These are phyloP conservation scores for Zostera marina DNA, from an alignment of 116 monocot species.

Conservation along the genomic window DNA sequence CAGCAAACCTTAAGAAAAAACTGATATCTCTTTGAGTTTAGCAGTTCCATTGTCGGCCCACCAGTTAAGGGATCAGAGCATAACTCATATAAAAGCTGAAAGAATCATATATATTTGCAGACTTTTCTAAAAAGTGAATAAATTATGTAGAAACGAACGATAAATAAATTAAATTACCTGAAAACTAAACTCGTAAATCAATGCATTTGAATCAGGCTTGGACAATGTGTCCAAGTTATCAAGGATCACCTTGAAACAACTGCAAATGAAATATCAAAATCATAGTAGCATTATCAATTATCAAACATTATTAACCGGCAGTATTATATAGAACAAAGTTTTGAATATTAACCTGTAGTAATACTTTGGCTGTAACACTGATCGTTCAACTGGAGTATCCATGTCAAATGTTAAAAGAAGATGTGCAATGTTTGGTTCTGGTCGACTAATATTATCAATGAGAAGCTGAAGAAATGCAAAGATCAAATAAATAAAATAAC, in stretches of 20 bases:
- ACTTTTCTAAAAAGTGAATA: not conserved
- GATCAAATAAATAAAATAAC: not conserved
- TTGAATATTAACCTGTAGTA: constrained; percentile 61
- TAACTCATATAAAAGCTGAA: constrained; percentile 90
- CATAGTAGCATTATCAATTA: too few species aligned
- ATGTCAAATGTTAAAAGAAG: constrained; percentile 88
- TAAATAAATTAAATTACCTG: constrained; percentile 32
- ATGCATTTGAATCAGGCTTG: constrained; percentile 65
- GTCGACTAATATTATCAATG: constrained; percentile 76
- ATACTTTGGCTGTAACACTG: constrained; percentile 74
- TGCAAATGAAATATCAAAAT: constrained; percentile 12
- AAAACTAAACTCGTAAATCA: constrained; percentile 80
- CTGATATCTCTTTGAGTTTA: constrained; percentile 64
- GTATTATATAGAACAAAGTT: not conserved
- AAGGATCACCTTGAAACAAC: constrained; percentile 94
- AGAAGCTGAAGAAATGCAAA: constrained; percentile 47
- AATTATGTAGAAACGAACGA: not conserved
- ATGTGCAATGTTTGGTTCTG: constrained; percentile 83
- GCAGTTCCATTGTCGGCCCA: constrained; percentile 63
- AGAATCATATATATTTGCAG: not conserved
- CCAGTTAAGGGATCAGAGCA: constrained; percentile 62
- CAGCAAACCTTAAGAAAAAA: constrained; percentile 61
- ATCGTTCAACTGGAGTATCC: constrained; percentile 50
- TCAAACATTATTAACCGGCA: too few species aligned
- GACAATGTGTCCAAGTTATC: constrained; percentile 71